These are phyloP conservation scores for Candida xyloterini DNA, from an alignment of 805 yeast genomes.

Conservation along the genomic window DNA sequence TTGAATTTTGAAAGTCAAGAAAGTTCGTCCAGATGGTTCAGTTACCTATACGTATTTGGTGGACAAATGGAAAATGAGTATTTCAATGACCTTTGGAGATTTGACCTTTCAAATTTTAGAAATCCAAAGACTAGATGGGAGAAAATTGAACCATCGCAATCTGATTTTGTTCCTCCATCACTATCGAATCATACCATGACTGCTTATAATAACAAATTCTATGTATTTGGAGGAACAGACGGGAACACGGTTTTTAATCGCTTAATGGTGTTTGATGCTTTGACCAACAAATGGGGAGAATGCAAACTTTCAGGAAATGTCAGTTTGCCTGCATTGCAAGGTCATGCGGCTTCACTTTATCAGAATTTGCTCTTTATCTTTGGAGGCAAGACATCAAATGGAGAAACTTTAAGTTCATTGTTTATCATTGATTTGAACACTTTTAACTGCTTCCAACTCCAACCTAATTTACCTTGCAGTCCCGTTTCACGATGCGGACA, in stretches of 20 bases:
- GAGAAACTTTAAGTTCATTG: conserved; percentile 62
- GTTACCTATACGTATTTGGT: conserved; percentile 79
- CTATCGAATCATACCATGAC: conserved; percentile 90
- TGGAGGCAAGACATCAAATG: conserved; percentile 84
- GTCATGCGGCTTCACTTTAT: conserved; percentile 81
- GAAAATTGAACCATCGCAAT: conserved; percentile 48
- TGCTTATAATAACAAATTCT: conserved; percentile 71
- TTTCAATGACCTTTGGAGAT: conserved; percentile 80
- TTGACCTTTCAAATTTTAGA: conserved; percentile 83
- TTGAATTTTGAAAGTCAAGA: conserved; percentile 54
- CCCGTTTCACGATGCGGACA: conserved; percentile 94
- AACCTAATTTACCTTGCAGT: conserved; percentile 41
- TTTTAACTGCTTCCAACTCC: conserved; percentile 60
- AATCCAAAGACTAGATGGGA: conserved; percentile 86
- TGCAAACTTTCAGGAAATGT: conserved; percentile 61
- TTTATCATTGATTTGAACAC: conserved; percentile 74
- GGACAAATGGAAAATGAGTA: conserved; percentile 84
- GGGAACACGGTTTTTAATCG: conserved; percentile 68
- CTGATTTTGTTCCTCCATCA: conserved; percentile 58
- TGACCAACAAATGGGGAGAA: conserved; percentile 63
- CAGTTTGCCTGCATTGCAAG: conserved; percentile 81
- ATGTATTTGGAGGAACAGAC: conserved; percentile 87
- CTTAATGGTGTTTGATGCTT: conserved; percentile 77
- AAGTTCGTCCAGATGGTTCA: conserved; percentile 36
- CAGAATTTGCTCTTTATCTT: conserved; percentile 76